phyloP scores from a whole-genome alignment of 2,329 filamentous ascomycete species.

The Pseudogymnoascus sp. region DNA sequence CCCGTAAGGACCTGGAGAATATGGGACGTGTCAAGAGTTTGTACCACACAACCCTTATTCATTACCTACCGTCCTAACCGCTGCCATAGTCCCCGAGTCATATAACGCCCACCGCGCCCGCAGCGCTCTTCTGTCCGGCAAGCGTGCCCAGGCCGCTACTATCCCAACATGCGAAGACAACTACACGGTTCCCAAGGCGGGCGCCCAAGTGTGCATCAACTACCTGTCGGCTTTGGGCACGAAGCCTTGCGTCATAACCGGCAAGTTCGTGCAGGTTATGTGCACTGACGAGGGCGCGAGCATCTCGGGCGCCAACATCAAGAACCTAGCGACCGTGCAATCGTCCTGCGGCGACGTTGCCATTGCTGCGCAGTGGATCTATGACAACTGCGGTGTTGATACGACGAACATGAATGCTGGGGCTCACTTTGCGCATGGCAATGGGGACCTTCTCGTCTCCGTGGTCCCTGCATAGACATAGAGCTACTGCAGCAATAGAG shows the following conservation, averaged over 20 bases:
- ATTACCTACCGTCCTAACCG: background rate
- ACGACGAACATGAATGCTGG: background rate
- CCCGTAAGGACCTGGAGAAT: background rate
- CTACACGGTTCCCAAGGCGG: background rate
- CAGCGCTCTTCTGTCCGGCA: background rate
- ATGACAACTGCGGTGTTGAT: background rate
- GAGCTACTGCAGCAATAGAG: background rate
- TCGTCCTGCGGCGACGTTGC: background rate
- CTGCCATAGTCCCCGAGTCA: background rate
- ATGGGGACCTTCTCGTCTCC: constrained; percentile 1
- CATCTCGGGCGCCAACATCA: constrained; percentile 1
- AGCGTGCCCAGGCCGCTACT: background rate
- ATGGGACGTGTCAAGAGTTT: background rate
- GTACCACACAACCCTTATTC: background rate
- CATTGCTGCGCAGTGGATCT: background rate
- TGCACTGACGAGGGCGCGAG: background rate
- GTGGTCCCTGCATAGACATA: background rate
- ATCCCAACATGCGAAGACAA: background rate
- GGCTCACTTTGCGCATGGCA: background rate
- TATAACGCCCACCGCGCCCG: background rate
- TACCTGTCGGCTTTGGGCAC: background rate
- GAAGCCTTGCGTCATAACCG: background rate
- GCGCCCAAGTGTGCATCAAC: background rate
- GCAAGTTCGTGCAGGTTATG: background rate
- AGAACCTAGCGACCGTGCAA: background rate